A percentile compares a stretch with the other conserved stretches of the same genome.
phyloP scores from a whole-genome alignment of 164 flowering plant species.

The Stephania japonica region DNA sequence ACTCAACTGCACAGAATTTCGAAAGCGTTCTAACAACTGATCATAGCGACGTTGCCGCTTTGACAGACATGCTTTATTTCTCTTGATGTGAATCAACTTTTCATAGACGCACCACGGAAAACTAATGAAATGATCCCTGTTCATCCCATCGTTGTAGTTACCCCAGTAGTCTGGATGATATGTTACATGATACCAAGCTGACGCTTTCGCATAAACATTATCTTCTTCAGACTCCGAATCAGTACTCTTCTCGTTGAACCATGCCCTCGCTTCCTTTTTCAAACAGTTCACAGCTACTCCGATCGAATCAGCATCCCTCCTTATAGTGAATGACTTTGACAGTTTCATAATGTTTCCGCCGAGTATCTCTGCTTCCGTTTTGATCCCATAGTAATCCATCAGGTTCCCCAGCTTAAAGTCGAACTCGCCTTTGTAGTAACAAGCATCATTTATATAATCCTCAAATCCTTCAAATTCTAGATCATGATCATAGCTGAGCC shows the following conservation, averaged over 20 bases:
- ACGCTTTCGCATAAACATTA: constrained; percentile 56
- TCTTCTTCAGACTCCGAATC: constrained; percentile 17
- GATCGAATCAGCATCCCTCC: constrained; percentile 57
- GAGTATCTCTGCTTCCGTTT: constrained; percentile 73
- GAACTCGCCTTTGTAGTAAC: constrained; percentile 47
- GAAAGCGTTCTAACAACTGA: constrained; percentile 10
- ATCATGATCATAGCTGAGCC: constrained; percentile 50
- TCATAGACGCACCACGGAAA: constrained; percentile 88
- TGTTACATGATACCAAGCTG: constrained; percentile 88
- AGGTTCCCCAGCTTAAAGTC: constrained; percentile 66
- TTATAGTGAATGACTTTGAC: constrained; percentile 45
- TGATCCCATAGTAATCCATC: constrained; percentile 74
- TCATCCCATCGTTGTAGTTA: constrained; percentile 51
- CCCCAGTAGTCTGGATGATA: constrained; percentile 66
- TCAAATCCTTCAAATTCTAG: constrained; percentile 74
- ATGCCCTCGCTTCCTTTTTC: constrained; percentile 60
- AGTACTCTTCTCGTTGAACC: constrained; percentile 40
- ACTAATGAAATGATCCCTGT: constrained; percentile 59
- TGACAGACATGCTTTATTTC: constrained; percentile 9
- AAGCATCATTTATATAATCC: constrained; percentile 58
- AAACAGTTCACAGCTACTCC: constrained; percentile 51
- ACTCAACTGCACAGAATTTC: constrained; percentile 5
- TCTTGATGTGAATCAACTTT: constrained; percentile 61
- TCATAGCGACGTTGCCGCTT: neutral
- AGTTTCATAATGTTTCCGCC: constrained; percentile 56